phyloP scores from a whole-genome alignment of 192 early-diverging fungal species.

The Backusella mclennaniae region DNA sequence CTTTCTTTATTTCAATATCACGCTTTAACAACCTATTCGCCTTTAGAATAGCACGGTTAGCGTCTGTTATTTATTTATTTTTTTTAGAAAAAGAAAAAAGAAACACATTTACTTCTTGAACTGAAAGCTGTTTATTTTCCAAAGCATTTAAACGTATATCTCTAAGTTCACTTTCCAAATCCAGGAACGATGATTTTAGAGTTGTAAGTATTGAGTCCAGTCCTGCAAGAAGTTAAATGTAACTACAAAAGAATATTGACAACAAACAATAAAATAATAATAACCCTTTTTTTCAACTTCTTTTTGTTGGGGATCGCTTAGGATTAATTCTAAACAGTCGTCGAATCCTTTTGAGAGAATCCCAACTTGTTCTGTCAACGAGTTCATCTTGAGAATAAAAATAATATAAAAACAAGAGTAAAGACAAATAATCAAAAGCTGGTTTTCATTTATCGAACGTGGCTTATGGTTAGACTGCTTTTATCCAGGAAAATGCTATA shows the following conservation, averaged over 20 bases:
- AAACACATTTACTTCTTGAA: neutral
- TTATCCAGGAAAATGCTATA: too few species aligned
- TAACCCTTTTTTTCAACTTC: neutral
- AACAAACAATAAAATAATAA: neutral
- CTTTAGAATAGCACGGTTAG: neutral
- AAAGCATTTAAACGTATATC: neutral
- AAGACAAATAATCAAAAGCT: too few species aligned
- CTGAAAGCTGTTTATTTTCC: neutral
- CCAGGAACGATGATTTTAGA: neutral
- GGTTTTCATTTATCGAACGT: too few species aligned
- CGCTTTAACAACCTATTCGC: neutral
- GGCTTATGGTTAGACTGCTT: too few species aligned
- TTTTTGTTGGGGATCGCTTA: neutral
- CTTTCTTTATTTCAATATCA: neutral
- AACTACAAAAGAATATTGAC: neutral
- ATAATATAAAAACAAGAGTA: neutral
- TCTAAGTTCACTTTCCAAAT: neutral
- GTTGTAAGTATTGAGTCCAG: constrained; percentile 4
- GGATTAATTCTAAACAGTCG: neutral
- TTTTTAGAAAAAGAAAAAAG: neutral
- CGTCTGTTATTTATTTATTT: neutral
- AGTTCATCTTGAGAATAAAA: neutral
- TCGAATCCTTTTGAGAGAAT: neutral
- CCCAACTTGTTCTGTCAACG: neutral
- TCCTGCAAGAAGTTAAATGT: neutral